A percentile compares a stretch with the other conserved stretches of the same genome.
These are phyloP conservation scores for Rhodotorula mucilaginosa DNA, from an alignment of 1,284 basidiomycete genomes.

Conservation along the genomic window DNA sequence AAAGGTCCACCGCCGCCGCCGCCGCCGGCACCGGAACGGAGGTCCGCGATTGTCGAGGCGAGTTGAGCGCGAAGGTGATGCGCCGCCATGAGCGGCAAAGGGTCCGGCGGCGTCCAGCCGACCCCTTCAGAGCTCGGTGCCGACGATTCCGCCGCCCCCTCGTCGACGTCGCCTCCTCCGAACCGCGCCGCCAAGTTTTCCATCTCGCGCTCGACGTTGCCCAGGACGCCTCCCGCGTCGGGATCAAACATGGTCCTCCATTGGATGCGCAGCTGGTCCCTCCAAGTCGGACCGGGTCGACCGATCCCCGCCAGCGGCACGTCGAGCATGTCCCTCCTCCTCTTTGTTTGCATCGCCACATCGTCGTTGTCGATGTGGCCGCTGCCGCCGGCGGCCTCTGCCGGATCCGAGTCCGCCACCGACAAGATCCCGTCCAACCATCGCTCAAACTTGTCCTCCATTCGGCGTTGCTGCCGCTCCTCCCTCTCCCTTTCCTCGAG, in stretches of 20 bases:
- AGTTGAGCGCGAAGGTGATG: slow-evolving; percentile 11
- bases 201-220: background rate
- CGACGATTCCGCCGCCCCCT: background rate
- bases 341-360: background rate
- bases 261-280: background rate
- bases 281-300: background rate
- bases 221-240: slow-evolving; percentile 6
- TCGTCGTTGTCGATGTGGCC: background rate
- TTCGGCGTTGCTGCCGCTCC: background rate
- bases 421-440: slow-evolving; percentile 5
- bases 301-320: background rate
- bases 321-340: slow-evolving; percentile 1
- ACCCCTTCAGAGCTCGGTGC: background rate
- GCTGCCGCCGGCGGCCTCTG: background rate
- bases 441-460: slow-evolving; percentile 3
- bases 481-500: background rate
- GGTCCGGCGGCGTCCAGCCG: background rate
- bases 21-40: background rate
- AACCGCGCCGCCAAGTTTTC: background rate
- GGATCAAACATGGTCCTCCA: slow-evolving; percentile 8
- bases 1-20: background rate
- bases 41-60: background rate
- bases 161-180: background rate
- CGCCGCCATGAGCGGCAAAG: slow-evolving; percentile 13
- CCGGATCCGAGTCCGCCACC: too few relatives aligned